These are phyloP conservation scores for Debaryomyces udenii DNA, from an alignment of 1,139 yeast genomes.

Conservation along the genomic window DNA sequence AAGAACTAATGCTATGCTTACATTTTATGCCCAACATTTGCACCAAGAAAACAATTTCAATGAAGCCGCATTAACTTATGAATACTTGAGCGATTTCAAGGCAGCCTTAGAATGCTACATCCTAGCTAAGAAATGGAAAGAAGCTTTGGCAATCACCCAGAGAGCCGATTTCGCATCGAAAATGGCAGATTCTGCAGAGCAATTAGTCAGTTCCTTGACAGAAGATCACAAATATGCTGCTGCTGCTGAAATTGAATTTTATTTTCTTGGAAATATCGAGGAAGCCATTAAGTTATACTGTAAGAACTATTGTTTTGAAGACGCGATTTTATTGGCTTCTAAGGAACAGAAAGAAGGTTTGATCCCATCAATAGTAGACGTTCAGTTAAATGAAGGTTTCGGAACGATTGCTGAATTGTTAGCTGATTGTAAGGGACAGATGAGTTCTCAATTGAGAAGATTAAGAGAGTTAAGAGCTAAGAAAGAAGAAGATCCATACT, in stretches of 20 bases:
- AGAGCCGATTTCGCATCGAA: constrained; percentile 39
- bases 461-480: constrained; percentile 82
- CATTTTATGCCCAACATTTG: constrained; percentile 64
- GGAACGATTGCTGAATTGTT: constrained; percentile 83
- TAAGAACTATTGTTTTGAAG: constrained; percentile 73
- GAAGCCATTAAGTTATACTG: constrained; percentile 72
- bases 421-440: constrained; percentile 89
- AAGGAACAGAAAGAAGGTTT: constrained; percentile 47
- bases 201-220: constrained; percentile 58
- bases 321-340: constrained; percentile 69
- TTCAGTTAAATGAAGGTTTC: constrained; percentile 82
- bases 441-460: constrained; percentile 79
- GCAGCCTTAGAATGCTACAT: constrained; percentile 73
- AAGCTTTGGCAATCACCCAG: constrained; percentile 68
- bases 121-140: constrained; percentile 78
- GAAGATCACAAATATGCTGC: constrained; percentile 77
- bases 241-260: constrained; percentile 78
- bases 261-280: constrained; percentile 60
- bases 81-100: constrained; percentile 58
- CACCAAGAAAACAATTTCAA: constrained; percentile 55
- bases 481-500: constrained; percentile 81
- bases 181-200: constrained; percentile 51
- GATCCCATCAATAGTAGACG: constrained; percentile 64
- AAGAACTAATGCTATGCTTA: constrained; percentile 58
- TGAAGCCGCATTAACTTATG: constrained; percentile 81